Percentiles rank a stretch among this genome's conserved stretches.
phyloP scores from a whole-genome alignment of 2,329 filamentous ascomycete species.

The Cladosporium velox region DNA sequence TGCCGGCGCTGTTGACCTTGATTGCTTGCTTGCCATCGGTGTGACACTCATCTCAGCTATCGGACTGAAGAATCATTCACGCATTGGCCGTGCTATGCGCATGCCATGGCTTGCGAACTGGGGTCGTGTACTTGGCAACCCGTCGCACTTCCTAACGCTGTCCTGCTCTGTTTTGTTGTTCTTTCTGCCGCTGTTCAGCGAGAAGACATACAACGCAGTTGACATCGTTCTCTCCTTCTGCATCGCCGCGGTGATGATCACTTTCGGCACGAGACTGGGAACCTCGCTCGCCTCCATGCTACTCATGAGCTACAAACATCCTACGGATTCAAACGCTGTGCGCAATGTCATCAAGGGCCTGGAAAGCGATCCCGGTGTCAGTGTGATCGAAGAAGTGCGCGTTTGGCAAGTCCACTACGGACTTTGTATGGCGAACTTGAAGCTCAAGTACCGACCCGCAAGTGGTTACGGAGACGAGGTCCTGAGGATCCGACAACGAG shows the following conservation, averaged over 20 bases:
- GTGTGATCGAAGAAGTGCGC: conserved; percentile 80
- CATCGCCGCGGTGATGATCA: conserved; percentile 86
- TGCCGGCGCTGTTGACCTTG: conserved; percentile 76
- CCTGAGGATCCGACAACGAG: conserved; percentile 71
- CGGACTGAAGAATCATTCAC: conserved; percentile 82
- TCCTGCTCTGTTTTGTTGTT: conserved; percentile 81
- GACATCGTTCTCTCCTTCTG: conserved; percentile 79
- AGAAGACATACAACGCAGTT: conserved; percentile 78
- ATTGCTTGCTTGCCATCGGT: conserved; percentile 76
- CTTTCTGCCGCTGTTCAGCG: conserved; percentile 76
- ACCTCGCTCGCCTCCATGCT: conserved; percentile 89
- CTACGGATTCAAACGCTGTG: conserved; percentile 52
- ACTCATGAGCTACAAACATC: conserved; percentile 79
- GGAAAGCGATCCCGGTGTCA: conserved; percentile 73
- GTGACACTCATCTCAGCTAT: conserved; percentile 86
- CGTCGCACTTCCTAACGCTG: conserved; percentile 90
- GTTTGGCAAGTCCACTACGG: conserved; percentile 99
- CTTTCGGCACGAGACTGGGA: conserved; percentile 79
- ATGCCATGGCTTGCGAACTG: conserved; percentile 79
- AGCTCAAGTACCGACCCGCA: conserved; percentile 64
- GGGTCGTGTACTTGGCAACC: conserved; percentile 87
- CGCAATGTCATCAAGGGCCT: conserved; percentile 81
- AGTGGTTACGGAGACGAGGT: conserved; percentile 68
- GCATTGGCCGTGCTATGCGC: conserved; percentile 89
- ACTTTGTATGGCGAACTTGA: conserved; percentile 91